A percentile compares a stretch with the other conserved stretches of the same genome.
phyloP scores from a whole-genome alignment of 1,284 basidiomycete species.

The Leucoagaricus sp. region DNA sequence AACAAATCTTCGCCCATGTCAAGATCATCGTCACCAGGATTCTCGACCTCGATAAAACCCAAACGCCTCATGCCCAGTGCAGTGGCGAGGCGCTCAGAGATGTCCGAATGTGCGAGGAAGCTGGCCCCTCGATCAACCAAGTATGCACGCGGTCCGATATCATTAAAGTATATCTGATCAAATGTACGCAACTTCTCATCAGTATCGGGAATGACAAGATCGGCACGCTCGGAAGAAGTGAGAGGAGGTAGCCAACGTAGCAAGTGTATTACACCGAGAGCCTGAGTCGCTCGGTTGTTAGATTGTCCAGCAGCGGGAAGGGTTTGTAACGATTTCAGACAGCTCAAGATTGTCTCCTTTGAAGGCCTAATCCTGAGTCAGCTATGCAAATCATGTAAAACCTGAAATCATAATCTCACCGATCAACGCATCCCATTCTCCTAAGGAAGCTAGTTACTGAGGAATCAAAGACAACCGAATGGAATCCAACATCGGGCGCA shows the following conservation, averaged over 20 bases:
- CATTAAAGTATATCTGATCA: slow-evolving; percentile 36
- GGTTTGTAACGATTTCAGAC: slow-evolving; percentile 24
- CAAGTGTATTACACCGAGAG: slow-evolving; percentile 17
- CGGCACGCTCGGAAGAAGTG: slow-evolving; percentile 22
- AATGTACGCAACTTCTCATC: slow-evolving; percentile 27
- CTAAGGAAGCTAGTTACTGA: neutral
- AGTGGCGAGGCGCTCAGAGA: slow-evolving; percentile 32
- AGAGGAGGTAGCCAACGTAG: slow-evolving; percentile 29
- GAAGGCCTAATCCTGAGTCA: neutral
- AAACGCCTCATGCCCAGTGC: slow-evolving; percentile 34
- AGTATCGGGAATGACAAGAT: slow-evolving; percentile 36
- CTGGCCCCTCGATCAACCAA: slow-evolving; percentile 22
- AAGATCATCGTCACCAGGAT: slow-evolving; percentile 21
- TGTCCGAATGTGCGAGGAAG: slow-evolving; percentile 31
- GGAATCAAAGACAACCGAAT: neutral
- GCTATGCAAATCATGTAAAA: neutral
- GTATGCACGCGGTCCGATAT: slow-evolving; percentile 32
- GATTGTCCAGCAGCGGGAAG: slow-evolving; percentile 10
- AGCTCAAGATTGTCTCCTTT: slow-evolving; percentile 27
- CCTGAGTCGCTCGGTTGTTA: neutral
- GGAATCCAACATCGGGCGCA: slow-evolving; percentile 6
- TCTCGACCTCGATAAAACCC: slow-evolving; percentile 25
- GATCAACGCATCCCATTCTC: slow-evolving; percentile 10
- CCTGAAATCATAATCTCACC: too few species aligned
- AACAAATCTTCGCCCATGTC: slow-evolving; percentile 33